Percentiles rank a stretch among this genome's conserved stretches.
Evolutionary conservation across 148 eudicot species (phyloP).

Genomic region (Amaranthus cruentus): DNA sequence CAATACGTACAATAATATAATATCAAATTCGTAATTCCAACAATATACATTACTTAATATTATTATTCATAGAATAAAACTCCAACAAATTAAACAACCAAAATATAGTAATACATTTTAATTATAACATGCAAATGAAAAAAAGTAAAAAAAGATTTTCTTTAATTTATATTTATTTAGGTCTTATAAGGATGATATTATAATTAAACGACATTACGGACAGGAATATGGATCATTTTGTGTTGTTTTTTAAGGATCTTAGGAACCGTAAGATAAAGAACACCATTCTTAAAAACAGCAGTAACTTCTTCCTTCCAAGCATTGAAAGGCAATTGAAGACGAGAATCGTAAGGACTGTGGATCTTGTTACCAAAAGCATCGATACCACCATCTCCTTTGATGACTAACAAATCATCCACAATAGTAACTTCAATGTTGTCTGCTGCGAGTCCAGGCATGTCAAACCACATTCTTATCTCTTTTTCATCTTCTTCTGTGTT

Average conservation of each 20-base stretch:
- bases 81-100: too few species aligned
- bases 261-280: conserved; percentile 16
- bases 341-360: conserved; percentile 2
- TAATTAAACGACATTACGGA: not conserved
- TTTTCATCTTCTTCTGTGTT: not conserved
- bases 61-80: too few species aligned
- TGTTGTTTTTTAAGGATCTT: conserved; percentile 4
- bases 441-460: conserved; percentile 11
- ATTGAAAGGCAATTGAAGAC: conserved; percentile 4
- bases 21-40: too few species aligned
- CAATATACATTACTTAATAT: too few species aligned
- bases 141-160: too few species aligned
- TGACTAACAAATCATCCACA: not conserved
- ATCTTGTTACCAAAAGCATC: conserved; percentile 16
- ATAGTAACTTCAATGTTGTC: not conserved
- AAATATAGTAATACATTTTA: too few species aligned
- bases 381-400: conserved; percentile 8
- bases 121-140: too few species aligned
- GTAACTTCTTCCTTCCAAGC: conserved; percentile 6
- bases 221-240: conserved; percentile 8
- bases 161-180: too few species aligned
- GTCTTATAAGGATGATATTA: too few species aligned
- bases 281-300: conserved; percentile 13
- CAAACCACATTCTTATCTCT: conserved; percentile 9
- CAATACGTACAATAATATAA: too few species aligned